Percentiles rank a stretch among this genome's conserved stretches.
These are phyloP conservation scores for Claviceps sorghi DNA, from an alignment of 2,329 filamentous ascomycete species.

Conservation along the genomic window DNA sequence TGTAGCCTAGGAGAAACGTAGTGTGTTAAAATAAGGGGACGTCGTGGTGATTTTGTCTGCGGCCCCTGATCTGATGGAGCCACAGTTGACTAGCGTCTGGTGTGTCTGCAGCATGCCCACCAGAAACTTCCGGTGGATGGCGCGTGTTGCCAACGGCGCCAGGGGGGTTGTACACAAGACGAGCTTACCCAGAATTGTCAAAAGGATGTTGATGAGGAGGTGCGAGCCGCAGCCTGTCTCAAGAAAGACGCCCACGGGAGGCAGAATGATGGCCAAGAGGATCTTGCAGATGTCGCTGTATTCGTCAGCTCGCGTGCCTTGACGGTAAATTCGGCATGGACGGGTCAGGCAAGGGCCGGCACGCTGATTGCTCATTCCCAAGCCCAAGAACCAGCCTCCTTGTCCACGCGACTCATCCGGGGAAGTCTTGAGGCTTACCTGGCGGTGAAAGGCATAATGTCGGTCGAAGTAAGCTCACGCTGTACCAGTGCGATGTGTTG, in stretches of 20 bases:
- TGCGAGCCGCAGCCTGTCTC: constrained; percentile 81
- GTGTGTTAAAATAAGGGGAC: neutral
- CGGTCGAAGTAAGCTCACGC: constrained; percentile 5
- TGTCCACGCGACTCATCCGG: neutral
- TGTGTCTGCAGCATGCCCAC: neutral
- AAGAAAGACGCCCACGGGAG: constrained; percentile 84
- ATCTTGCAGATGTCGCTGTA: constrained; percentile 46
- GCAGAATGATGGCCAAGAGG: constrained; percentile 79
- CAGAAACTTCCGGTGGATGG: neutral
- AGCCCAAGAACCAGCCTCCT: neutral
- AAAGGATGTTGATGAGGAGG: constrained; percentile 80
- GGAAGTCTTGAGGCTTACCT: constrained; percentile 28
- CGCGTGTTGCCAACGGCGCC: neutral
- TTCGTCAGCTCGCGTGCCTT: neutral
- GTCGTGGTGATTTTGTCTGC: neutral
- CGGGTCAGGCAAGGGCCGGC: neutral
- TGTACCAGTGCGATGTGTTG: neutral
- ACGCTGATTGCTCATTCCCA: neutral
- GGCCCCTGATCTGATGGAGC: no score
- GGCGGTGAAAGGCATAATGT: constrained; percentile 44
- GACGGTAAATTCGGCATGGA: no score
- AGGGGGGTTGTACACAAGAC: neutral
- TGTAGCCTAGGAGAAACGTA: constrained; percentile 27
- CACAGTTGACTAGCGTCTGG: neutral
- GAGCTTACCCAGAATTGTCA: constrained; percentile 54